Evolutionary conservation across 345 rosid genomes (phyloP).

Genomic region (Viola odorata): DNA sequence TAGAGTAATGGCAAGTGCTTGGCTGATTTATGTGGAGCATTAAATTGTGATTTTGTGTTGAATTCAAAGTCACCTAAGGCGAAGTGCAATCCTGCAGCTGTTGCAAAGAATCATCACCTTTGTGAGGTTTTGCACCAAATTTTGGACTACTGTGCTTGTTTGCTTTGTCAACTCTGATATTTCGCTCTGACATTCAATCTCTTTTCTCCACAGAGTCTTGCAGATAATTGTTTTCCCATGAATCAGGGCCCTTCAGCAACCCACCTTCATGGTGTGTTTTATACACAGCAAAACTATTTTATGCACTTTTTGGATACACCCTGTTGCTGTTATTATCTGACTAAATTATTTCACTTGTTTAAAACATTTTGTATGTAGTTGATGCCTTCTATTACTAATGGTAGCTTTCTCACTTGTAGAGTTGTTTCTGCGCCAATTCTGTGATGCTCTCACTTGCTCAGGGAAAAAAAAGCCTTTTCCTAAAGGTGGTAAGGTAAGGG

Average conservation of each 20-base stretch:
- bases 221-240: conserved; percentile 82
- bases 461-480: conserved; percentile 59
- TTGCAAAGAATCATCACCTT: conserved; percentile 67
- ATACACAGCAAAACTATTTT: conserved; percentile 6
- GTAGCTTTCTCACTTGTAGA: conserved; percentile 37
- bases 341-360: conserved; percentile 3
- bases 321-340: conserved; percentile 6
- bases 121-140: conserved; percentile 56
- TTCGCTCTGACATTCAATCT: conserved; percentile 1
- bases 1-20: conserved; percentile 78
- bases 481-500: conserved; percentile 71
- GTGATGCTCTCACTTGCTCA: conserved; percentile 85
- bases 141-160: conserved; percentile 7
- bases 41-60: conserved; percentile 80
- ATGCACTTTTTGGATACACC: not conserved
- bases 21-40: conserved; percentile 90
- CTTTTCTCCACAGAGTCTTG: conserved; percentile 57
- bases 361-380: not conserved
- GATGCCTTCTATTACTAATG: conserved; percentile 13
- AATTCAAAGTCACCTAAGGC: conserved; percentile 50
- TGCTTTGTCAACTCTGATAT: conserved; percentile 2
- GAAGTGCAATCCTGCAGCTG: conserved; percentile 93
- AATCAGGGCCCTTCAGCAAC: conserved; percentile 70
- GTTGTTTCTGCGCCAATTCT: conserved; percentile 78
- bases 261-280: conserved; percentile 73